Evolutionary conservation across 768 basidiomycete species (phyloP).

Genomic region (Mycena kentingensis): DNA sequence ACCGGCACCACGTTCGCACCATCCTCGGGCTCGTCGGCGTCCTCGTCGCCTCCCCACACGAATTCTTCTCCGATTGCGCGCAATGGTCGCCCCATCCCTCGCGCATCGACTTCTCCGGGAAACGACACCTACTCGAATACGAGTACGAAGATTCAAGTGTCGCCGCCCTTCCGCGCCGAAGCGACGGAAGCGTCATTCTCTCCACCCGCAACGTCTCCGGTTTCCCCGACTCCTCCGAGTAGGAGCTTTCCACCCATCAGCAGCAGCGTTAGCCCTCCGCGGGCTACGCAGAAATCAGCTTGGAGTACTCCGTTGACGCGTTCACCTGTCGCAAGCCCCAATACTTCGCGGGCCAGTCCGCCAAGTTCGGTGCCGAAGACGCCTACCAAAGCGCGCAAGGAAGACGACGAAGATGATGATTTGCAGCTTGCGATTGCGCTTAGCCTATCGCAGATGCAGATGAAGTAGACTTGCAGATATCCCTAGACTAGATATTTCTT

Average conservation of each 20-base stretch:
- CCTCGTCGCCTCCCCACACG: constrained; percentile 1
- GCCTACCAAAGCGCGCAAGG: constrained; percentile 4
- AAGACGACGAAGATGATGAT: constrained; percentile 61
- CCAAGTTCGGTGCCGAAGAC: constrained; percentile 2
- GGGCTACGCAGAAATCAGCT: constrained; percentile 29
- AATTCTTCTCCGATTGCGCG: constrained; percentile 22
- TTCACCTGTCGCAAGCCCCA: constrained; percentile 16
- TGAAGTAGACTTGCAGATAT: background rate
- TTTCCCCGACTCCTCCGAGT: constrained; percentile 37
- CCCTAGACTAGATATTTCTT: too few relatives aligned
- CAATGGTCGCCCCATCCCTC: constrained; percentile 32
- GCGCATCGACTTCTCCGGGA: too few relatives aligned
- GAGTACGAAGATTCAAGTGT: constrained; percentile 58
- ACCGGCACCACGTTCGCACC: too few relatives aligned
- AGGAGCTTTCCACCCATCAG: constrained; percentile 28
- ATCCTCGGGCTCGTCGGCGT: constrained; percentile 1
- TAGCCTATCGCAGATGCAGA: constrained; percentile 66
- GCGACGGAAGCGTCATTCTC: constrained; percentile 54
- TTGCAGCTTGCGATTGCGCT: constrained; percentile 65
- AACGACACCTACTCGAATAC: constrained; percentile 29
- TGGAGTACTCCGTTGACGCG: constrained; percentile 42
- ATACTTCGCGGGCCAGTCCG: constrained; percentile 12
- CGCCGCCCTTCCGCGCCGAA: constrained; percentile 51
- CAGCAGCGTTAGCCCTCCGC: constrained; percentile 9
- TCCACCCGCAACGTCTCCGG: constrained; percentile 27